Percentiles rank a stretch among this genome's conserved stretches.
Evolutionary conservation across 2,329 filamentous ascomycete genomes (phyloP).

Genomic region (Aureobasidium musti): DNA sequence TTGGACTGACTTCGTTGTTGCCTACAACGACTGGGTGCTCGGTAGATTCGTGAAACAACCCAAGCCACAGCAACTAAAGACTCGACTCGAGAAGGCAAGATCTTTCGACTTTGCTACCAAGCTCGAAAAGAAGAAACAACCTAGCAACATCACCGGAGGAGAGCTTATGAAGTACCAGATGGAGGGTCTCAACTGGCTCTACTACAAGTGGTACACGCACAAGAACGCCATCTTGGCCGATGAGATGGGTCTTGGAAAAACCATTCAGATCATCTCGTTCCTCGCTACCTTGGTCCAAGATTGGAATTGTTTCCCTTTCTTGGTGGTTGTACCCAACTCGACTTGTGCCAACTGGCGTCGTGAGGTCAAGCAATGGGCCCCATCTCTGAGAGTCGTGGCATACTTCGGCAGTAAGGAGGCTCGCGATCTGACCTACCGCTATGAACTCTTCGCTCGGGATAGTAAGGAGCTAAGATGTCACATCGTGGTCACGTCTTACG

Average conservation of each 20-base stretch:
- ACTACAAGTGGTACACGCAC: conserved; percentile 80
- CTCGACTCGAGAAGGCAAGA: conserved; percentile 69
- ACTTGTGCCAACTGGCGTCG: conserved; percentile 98
- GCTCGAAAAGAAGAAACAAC: conserved; percentile 70
- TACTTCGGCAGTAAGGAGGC: conserved; percentile 79
- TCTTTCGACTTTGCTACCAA: conserved; percentile 64
- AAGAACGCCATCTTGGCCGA: conserved; percentile 91
- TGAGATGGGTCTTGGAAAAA: conserved; percentile 98
- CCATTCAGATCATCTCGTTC: conserved; percentile 85
- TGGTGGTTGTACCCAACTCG: conserved; percentile 90
- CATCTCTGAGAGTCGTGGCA: conserved; percentile 81
- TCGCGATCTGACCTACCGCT: conserved; percentile 72
- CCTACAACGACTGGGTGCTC: conserved; percentile 83
- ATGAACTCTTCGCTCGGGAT: conserved; percentile 77
- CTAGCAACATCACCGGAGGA: conserved; percentile 70
- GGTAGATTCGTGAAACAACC: conserved; percentile 72
- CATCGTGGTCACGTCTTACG: conserved; percentile 92
- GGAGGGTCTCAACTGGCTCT: conserved; percentile 92
- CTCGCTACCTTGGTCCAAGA: conserved; percentile 67
- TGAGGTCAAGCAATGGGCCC: conserved; percentile 93
- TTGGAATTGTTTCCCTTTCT: conserved; percentile 80
- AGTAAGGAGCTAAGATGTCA: conserved; percentile 76
- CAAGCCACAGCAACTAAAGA: conserved; percentile 58
- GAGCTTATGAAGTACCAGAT: conserved; percentile 92
- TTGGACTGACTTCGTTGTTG: conserved; percentile 77